Evolutionary conservation across 2,329 filamentous ascomycete species (phyloP).

Genomic region (Escovopsis weberi): DNA sequence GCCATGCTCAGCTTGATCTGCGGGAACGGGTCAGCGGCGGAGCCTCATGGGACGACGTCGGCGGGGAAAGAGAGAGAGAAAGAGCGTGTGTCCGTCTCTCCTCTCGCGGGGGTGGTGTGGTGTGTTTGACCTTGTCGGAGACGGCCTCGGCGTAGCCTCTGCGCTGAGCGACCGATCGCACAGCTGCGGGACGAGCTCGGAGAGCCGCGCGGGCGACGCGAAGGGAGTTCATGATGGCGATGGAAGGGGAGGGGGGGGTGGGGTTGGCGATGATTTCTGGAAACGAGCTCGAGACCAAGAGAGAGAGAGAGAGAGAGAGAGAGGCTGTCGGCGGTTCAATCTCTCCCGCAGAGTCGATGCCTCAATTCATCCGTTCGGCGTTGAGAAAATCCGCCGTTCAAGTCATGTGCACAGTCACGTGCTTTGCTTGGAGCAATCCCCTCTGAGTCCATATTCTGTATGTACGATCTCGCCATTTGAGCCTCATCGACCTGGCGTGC

Average conservation of each 20-base stretch:
- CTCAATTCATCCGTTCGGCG: slow-evolving; percentile 21
- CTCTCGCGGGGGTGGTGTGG: too few species aligned
- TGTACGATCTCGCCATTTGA: too few species aligned
- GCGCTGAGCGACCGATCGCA: slow-evolving; percentile 65
- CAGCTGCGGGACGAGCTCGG: slow-evolving; percentile 62
- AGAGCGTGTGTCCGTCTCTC: slow-evolving; percentile 5
- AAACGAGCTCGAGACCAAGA: slow-evolving; percentile 18
- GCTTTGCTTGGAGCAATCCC: slow-evolving; percentile 3
- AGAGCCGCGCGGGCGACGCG: slow-evolving; percentile 84
- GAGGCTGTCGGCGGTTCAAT: slow-evolving; percentile 29
- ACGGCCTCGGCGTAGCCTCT: slow-evolving; percentile 84
- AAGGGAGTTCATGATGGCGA: slow-evolving; percentile 77
- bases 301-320: slow-evolving; percentile 9
- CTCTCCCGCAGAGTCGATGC: slow-evolving; percentile 24
- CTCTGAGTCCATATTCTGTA: too few species aligned
- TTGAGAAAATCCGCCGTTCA: slow-evolving; percentile 23
- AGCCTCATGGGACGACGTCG: slow-evolving; percentile 3
- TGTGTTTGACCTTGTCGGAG: slow-evolving; percentile 54
- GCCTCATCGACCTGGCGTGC: too few species aligned
- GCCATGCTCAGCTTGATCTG: slow-evolving; percentile 95
- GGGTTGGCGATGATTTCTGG: slow-evolving; percentile 26
- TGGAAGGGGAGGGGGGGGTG: slow-evolving; percentile 38
- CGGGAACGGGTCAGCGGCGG: slow-evolving; percentile 6
- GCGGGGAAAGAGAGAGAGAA: too few species aligned
- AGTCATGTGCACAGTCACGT: slow-evolving; percentile 15